Evolutionary conservation across 2,329 filamentous ascomycete genomes (phyloP).

Genomic region (Verticillium isaacii): DNA sequence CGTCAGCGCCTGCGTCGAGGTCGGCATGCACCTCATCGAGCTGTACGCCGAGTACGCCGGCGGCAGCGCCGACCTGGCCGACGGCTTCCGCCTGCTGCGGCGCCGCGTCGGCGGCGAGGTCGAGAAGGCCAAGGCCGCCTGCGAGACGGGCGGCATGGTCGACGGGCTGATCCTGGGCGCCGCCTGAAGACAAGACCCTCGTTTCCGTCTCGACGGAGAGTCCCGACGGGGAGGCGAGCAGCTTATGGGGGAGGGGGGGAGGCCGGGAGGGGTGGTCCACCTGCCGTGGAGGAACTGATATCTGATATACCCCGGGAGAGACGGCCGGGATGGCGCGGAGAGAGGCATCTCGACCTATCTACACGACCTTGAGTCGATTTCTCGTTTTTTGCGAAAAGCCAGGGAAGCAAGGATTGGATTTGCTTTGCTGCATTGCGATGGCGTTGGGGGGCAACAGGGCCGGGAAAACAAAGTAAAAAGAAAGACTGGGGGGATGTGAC

Average conservation of each 20-base stretch:
- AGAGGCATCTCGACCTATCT: no score
- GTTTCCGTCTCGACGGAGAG: background rate
- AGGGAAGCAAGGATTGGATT: constrained; percentile 2
- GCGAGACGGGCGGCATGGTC: constrained; percentile 81
- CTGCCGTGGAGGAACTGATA: background rate
- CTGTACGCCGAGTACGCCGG: constrained; percentile 79
- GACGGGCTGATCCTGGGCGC: constrained; percentile 58
- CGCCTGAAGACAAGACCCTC: constrained; percentile 14
- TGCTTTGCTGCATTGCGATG: constrained; percentile 33
- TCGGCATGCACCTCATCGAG: constrained; percentile 77
- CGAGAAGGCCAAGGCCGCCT: constrained; percentile 78
- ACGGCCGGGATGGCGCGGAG: background rate
- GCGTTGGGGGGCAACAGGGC: constrained; percentile 21
- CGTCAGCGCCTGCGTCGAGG: constrained; percentile 75
- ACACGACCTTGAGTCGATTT: background rate
- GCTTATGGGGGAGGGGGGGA: background rate
- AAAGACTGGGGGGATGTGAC: background rate
- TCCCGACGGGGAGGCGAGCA: background rate
- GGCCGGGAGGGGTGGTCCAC: background rate
- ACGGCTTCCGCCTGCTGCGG: constrained; percentile 64
- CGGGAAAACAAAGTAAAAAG: constrained; percentile 6
- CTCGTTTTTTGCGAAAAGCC: background rate
- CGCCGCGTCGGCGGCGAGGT: constrained; percentile 70
- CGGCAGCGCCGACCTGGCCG: constrained; percentile 67
- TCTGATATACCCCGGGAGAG: background rate